Conservation (phyloP, 768 basidiomycete species). For the Amanita rubescens region DNA sequence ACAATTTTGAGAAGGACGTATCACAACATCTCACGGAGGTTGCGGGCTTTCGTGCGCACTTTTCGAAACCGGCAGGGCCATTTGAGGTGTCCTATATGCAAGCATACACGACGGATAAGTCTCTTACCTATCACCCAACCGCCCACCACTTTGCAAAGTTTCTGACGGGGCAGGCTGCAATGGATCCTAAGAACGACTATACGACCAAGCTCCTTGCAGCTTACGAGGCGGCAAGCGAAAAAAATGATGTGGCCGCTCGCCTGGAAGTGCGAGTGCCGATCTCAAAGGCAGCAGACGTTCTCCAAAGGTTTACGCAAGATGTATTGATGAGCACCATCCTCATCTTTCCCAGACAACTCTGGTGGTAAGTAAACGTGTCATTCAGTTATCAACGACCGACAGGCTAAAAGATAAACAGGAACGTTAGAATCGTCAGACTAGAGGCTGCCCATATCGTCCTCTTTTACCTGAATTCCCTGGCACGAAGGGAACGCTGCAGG, state of each 20-base stretch:
- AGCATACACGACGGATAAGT: neutral
- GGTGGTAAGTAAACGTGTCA: neutral
- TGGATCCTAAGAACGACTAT: neutral
- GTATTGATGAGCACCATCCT: neutral
- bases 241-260: neutral
- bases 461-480: neutral
- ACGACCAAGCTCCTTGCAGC: neutral
- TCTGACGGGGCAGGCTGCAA: neutral
- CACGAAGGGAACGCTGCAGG: neutral
- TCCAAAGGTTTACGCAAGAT: neutral
- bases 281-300: neutral
- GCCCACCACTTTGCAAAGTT: neutral
- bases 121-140: neutral
- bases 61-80: neutral
- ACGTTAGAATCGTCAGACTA: neutral
- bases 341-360: neutral
- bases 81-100: neutral
- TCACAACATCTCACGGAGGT: neutral
- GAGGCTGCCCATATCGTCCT: neutral
- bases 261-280: conserved; percentile 1
- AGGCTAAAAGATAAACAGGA: neutral
- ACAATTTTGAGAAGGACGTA: neutral
- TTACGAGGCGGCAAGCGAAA: neutral
- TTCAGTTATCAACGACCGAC: neutral
- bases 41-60: neutral